A percentile compares a stretch with the other conserved stretches of the same genome.
Conservation (phyloP, 1,139 yeast species). For the Blastobotrys ciferrii region DNA sequence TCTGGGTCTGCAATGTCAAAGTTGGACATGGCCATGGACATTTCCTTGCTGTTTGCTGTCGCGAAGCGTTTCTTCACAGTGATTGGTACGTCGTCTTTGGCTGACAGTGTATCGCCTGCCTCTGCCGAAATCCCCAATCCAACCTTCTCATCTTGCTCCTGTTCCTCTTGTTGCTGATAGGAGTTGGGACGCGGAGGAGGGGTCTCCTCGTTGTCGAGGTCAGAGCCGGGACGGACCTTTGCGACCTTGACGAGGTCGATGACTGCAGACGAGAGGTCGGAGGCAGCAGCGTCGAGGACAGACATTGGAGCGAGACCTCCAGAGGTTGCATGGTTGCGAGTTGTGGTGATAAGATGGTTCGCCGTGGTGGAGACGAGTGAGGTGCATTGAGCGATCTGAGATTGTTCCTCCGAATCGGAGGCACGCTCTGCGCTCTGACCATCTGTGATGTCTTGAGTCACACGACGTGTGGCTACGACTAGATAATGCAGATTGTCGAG, state of each 20-base stretch:
- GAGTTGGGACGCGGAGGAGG: conserved; percentile 14
- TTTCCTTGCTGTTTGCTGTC: not conserved
- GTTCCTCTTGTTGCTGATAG: not conserved
- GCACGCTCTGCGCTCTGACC: conserved; percentile 31
- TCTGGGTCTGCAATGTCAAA: conserved; percentile 86
- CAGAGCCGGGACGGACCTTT: conserved; percentile 41
- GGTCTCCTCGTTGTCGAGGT: conserved; percentile 9
- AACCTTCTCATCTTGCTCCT: not conserved
- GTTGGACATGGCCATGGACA: conserved; percentile 30
- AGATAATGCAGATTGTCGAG: conserved; percentile 36
- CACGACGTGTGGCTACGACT: conserved; percentile 37
- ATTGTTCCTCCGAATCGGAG: conserved; percentile 23
- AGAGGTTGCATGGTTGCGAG: conserved; percentile 72
- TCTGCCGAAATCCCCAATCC: not conserved
- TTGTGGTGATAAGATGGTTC: conserved; percentile 72
- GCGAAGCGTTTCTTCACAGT: conserved; percentile 5
- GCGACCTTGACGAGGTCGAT: conserved; percentile 64
- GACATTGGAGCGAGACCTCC: conserved; percentile 65
- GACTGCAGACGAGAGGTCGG: conserved; percentile 71
- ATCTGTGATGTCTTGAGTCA: conserved; percentile 41
- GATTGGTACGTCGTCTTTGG: not conserved
- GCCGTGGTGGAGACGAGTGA: conserved; percentile 62
- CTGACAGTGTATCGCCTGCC: too few species aligned
- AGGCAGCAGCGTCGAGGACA: conserved; percentile 72
- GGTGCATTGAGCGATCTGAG: conserved; percentile 32